Evolutionary conservation across 306 rosid genomes (phyloP), one percentile per base, ranked within the genome.

Genomic region (Gastrolobium villosum): DNA sequence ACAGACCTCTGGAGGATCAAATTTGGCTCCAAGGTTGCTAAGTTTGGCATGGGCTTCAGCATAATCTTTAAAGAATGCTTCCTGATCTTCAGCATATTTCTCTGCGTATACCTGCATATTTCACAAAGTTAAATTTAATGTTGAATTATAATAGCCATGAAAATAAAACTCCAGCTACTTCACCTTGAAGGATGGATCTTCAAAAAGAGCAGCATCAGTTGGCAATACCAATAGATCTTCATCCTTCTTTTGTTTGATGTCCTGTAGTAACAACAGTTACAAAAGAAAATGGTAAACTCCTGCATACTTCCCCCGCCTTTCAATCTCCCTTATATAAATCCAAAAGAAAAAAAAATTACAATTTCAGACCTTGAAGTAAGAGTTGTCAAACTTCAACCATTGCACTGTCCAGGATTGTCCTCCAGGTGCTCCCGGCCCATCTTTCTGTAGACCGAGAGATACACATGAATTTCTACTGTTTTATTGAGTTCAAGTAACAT

Each of bases 41-140:
- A 96, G 97, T 81, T 93, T 96, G 66, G 98, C 97, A 87, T 93
- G 98, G 66, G 99, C 99, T 89, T 93, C 98, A 70, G 99, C 99
- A 80, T 91, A 93, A 84, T 96, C 99, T 81, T 90, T 88, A 86
- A 96, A 96, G 91, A 91, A 96, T 26, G 92, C 87, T 79, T 88
- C 98, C 87, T 88, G 90, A 77, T 91, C 99, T 77, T 81, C 93
- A 35, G 91, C 97, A 86, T 96, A 96, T 75, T 93, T 93, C 82
- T 96, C 99, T 66, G 98, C 94, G 85, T 79, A 93, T 45, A 85
- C 93, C 99, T 93, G 82, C 82, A 81, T 50, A 83, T 59, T 14
- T 80, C 55, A 72, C 68, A 49, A 3, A 32, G 10, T 64, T 72
- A 41, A 44, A 9, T 14, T 68, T 48, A 14, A 40, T 6, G 32